phyloP scores from a whole-genome alignment of 495 filamentous ascomycete genomes.

The Daldinia vernicosa region DNA sequence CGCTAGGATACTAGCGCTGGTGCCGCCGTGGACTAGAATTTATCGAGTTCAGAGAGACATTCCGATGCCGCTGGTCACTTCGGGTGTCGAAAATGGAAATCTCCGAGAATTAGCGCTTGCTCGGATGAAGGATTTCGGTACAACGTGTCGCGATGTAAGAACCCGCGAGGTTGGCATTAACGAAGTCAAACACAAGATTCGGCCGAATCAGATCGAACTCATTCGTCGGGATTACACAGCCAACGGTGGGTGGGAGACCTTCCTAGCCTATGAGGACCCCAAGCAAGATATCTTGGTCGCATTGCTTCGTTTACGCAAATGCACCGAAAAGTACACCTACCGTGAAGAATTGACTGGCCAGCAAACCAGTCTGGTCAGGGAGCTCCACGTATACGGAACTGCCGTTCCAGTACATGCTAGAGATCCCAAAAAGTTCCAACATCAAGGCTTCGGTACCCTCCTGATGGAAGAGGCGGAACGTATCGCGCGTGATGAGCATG shows the following conservation, averaged over 20 bases:
- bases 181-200: conserved; percentile 97
- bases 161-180: conserved; percentile 98
- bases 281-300: conserved; percentile 98
- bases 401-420: conserved; percentile 94
- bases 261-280: conserved; percentile 96
- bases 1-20: conserved; percentile 89
- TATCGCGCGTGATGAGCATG: conserved; percentile 92
- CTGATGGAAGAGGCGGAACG: conserved; percentile 98
- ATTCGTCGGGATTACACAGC: conserved; percentile 94
- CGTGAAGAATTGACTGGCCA: conserved; percentile 85
- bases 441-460: conserved; percentile 95
- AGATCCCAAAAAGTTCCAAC: conserved; percentile 95
- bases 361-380: conserved; percentile 89
- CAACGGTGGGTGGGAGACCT: conserved; percentile 98
- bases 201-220: conserved; percentile 94
- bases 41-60: conserved; percentile 99
- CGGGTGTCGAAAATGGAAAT: conserved; percentile 97
- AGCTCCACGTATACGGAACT: conserved; percentile 95
- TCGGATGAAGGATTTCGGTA: conserved; percentile 98
- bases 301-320: conserved; percentile 88
- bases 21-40: conserved; percentile 98
- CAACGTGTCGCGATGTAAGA: conserved; percentile 95
- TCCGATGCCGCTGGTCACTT: conserved; percentile 96
- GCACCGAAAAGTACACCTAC: conserved; percentile 88
- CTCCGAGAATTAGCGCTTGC: conserved; percentile 90